Percentiles rank a stretch among this genome's conserved stretches.
These are phyloP conservation scores for Gaertneriomyces semiglobifer DNA, from an alignment of 192 early-diverging fungal genomes.

Conservation along the genomic window DNA sequence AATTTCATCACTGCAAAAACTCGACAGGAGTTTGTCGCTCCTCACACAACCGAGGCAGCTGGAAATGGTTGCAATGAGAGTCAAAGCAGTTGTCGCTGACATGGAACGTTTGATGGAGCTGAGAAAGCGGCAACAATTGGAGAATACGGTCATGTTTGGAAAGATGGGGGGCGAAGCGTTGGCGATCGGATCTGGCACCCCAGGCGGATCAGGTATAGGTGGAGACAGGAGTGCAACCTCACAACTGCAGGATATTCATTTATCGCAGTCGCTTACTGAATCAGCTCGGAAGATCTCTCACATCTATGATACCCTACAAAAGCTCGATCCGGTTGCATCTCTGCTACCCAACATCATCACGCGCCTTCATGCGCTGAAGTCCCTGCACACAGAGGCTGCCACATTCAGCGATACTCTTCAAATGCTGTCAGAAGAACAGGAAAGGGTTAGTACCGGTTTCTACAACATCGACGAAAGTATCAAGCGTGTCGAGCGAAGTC, in stretches of 20 bases:
- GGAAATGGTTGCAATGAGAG: conserved; percentile 56
- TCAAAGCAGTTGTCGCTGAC: conserved; percentile 61
- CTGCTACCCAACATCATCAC: conserved; percentile 74
- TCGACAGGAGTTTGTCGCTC: conserved; percentile 69
- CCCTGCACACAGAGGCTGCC: conserved; percentile 77
- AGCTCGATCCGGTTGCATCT: conserved; percentile 74
- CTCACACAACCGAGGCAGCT: conserved; percentile 70
- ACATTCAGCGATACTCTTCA: conserved; percentile 72
- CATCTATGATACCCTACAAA: conserved; percentile 66
- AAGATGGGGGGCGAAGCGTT: conserved; percentile 8
- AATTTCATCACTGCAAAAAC: conserved; percentile 56
- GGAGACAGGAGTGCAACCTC: conserved; percentile 1
- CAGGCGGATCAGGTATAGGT: neutral
- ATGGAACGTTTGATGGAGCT: conserved; percentile 70
- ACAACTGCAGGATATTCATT: conserved; percentile 12
- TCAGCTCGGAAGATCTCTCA: conserved; percentile 53
- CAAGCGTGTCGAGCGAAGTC: conserved; percentile 21
- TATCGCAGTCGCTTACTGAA: conserved; percentile 33
- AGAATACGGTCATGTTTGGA: neutral
- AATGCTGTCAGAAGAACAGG: conserved; percentile 68
- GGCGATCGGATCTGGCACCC: neutral
- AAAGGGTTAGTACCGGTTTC: conserved; percentile 62
- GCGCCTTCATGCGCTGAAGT: conserved; percentile 72
- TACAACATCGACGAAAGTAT: conserved; percentile 53
- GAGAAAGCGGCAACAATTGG: conserved; percentile 43